Conservation (phyloP, 2,329 filamentous ascomycete species). For the Cryphonectria naterciae region DNA sequence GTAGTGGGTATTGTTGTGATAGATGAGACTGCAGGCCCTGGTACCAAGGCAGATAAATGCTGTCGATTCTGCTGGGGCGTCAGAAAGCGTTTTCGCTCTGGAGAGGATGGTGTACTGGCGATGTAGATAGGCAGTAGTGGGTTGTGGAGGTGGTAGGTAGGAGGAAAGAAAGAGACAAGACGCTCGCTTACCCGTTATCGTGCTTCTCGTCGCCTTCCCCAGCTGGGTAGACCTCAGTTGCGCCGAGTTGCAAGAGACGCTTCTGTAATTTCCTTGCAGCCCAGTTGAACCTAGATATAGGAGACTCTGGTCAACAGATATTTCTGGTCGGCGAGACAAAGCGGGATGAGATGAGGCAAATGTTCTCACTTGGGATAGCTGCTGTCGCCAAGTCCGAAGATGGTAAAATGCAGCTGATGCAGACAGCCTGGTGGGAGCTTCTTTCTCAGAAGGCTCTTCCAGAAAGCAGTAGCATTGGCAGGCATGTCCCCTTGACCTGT, state of each 20-base stretch:
- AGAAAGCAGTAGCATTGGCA: constrained; percentile 78
- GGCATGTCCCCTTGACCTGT: constrained; percentile 95
- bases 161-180: constrained; percentile 1
- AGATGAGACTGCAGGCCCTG: constrained; percentile 69
- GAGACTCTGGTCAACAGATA: background rate
- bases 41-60: constrained; percentile 79
- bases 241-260: constrained; percentile 81
- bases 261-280: constrained; percentile 87
- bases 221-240: constrained; percentile 71
- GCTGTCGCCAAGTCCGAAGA: constrained; percentile 91
- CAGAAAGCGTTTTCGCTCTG: constrained; percentile 2
- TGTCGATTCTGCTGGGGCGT: constrained; percentile 67
- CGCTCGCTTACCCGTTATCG: constrained; percentile 75
- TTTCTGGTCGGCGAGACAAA: background rate
- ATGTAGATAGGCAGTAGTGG: background rate
- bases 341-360: background rate
- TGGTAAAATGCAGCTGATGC: constrained; percentile 71
- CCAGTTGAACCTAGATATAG: constrained; percentile 76
- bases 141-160: background rate
- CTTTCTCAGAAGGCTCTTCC: constrained; percentile 81
- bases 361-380: constrained; percentile 80
- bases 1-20: constrained; percentile 69
- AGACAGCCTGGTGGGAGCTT: constrained; percentile 75
- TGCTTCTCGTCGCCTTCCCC: constrained; percentile 95
- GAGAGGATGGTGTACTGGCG: background rate